Conservation (phyloP, 2,329 filamentous ascomycete genomes). For the Trichophyton rubrum region DNA sequence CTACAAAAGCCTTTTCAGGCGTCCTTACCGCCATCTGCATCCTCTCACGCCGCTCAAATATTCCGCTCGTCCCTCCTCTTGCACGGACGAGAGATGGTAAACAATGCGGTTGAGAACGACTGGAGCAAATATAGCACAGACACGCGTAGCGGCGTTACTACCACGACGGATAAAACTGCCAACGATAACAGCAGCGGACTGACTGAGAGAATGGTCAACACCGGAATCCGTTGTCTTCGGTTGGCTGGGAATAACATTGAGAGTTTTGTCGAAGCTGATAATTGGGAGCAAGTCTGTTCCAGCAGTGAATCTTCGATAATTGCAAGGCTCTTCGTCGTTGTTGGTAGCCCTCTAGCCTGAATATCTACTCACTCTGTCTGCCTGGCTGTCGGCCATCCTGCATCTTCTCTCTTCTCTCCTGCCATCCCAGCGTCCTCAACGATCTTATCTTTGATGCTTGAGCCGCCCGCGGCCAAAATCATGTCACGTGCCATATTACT, state of each 20-base stretch:
- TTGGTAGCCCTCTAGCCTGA: background rate
- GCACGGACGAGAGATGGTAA: conserved; percentile 9
- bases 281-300: background rate
- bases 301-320: background rate
- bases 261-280: background rate
- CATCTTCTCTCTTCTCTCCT: too few species aligned
- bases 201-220: background rate
- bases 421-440: background rate
- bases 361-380: background rate
- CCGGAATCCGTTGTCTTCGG: background rate
- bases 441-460: background rate
- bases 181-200: background rate
- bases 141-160: background rate
- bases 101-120: conserved; percentile 9
- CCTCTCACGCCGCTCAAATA: conserved; percentile 1
- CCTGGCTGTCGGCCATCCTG: too few species aligned
- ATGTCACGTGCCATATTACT: background rate
- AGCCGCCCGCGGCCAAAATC: background rate
- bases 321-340: background rate
- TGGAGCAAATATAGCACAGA: conserved; percentile 6
- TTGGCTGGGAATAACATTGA: background rate
- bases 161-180: background rate
- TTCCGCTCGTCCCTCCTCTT: conserved; percentile 9
- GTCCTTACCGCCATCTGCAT: background rate
- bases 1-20: background rate